phyloP scores from a whole-genome alignment of 2,329 filamentous ascomycete genomes.

The Calycina herbarum region DNA sequence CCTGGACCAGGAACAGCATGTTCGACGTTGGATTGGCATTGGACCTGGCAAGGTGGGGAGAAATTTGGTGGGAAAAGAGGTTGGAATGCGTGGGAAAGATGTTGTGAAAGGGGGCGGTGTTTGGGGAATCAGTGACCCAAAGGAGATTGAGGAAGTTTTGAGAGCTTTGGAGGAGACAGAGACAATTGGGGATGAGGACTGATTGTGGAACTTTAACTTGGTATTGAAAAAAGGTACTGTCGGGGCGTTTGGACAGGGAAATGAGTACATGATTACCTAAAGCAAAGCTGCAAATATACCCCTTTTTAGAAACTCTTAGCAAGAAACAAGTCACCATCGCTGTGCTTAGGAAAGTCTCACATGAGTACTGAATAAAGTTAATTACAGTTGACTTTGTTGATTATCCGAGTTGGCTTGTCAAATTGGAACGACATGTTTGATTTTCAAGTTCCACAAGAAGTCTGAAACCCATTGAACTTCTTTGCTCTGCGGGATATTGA shows the following conservation, averaged over 20 bases:
- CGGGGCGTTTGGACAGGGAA: not conserved
- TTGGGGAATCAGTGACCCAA: slow-evolving; percentile 84
- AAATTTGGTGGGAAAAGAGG: slow-evolving; percentile 93
- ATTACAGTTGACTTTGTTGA: too few species aligned
- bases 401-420: too few species aligned
- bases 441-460: too few species aligned
- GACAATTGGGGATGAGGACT: slow-evolving; percentile 32
- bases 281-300: not conserved
- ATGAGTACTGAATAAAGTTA: too few species aligned
- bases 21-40: slow-evolving; percentile 85
- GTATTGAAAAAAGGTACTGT: not conserved
- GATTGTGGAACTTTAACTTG: not conserved
- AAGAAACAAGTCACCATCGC: too few species aligned
- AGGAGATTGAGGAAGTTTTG: slow-evolving; percentile 69
- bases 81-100: slow-evolving; percentile 79
- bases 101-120: slow-evolving; percentile 85
- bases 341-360: too few species aligned
- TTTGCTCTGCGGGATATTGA: too few species aligned
- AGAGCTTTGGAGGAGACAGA: slow-evolving; percentile 66
- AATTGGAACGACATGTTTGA: too few species aligned
- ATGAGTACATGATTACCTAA: not conserved
- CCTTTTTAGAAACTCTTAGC: not conserved
- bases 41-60: slow-evolving; percentile 91
- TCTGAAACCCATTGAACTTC: too few species aligned
- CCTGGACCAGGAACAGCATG: slow-evolving; percentile 78